A percentile compares a stretch with the other conserved stretches of the same genome.
Conservation (phyloP, 768 basidiomycete species). For the Kwoniella sp. region DNA sequence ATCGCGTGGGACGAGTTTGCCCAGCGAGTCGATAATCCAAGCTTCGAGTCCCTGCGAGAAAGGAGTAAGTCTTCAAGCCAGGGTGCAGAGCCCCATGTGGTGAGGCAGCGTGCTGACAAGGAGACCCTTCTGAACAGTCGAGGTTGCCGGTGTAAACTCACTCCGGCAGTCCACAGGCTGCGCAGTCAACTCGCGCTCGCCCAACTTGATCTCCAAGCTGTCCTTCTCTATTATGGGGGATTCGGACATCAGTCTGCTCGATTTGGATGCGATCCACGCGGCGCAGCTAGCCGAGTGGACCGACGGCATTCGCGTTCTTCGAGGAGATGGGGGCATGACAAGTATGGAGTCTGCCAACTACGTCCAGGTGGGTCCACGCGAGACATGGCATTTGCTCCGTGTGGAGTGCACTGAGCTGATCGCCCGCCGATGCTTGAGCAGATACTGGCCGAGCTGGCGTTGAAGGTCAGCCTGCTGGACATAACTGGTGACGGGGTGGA, state of each 20-base stretch:
- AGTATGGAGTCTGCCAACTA: constrained; percentile 28
- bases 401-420: not conserved
- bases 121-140: constrained; percentile 29
- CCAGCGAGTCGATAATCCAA: constrained; percentile 18
- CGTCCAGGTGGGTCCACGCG: constrained; percentile 29
- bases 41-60: constrained; percentile 29
- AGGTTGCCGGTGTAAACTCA: constrained; percentile 25
- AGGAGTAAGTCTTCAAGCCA: constrained; percentile 22
- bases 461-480: constrained; percentile 40
- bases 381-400: no score
- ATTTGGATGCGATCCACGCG: constrained; percentile 39
- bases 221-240: constrained; percentile 39
- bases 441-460: constrained; percentile 41
- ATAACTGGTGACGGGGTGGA: constrained; percentile 44
- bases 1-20: constrained; percentile 39
- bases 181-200: constrained; percentile 36
- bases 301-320: constrained; percentile 36
- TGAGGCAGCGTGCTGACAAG: not conserved
- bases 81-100: not conserved
- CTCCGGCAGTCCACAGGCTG: constrained; percentile 24
- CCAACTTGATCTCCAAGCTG: constrained; percentile 29
- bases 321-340: constrained; percentile 36
- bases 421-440: not conserved
- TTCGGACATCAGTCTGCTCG: constrained; percentile 33
- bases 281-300: constrained; percentile 45